Percentiles rank a stretch among this genome's conserved stretches.
These are phyloP conservation scores for Kwoniella botswanensis DNA, from an alignment of 768 basidiomycete genomes.

Conservation along the genomic window DNA sequence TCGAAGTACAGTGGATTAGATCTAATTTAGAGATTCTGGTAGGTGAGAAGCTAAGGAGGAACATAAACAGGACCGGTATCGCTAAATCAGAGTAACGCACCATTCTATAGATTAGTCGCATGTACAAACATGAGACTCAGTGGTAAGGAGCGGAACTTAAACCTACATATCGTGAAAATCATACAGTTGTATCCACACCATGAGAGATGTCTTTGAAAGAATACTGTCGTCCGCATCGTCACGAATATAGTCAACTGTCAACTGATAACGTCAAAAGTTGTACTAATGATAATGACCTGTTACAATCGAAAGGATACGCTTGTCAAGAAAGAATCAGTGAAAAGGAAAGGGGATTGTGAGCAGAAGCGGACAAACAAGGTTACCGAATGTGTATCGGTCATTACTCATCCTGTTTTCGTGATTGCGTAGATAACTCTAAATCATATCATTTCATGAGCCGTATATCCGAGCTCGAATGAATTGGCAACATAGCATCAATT, in stretches of 20 bases:
- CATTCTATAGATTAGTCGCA: background rate
- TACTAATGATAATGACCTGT: background rate
- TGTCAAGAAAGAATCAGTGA: too few species aligned
- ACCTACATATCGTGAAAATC: background rate
- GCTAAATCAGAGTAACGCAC: background rate
- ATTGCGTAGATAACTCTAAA: too few species aligned
- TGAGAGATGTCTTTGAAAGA: background rate
- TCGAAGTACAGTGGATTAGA: background rate
- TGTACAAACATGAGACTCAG: background rate
- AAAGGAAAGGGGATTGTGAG: too few species aligned
- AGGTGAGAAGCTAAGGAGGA: conserved; percentile 1
- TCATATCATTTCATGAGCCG: too few species aligned
- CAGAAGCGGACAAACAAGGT: too few species aligned
- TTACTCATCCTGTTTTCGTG: too few species aligned
- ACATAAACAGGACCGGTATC: background rate
- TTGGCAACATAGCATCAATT: too few species aligned
- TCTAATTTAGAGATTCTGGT: background rate
- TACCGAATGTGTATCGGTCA: too few species aligned
- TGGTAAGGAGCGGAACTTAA: background rate
- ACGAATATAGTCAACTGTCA: background rate
- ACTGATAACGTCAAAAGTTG: background rate
- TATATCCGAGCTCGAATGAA: too few species aligned
- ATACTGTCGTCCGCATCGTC: background rate
- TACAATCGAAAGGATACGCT: background rate
- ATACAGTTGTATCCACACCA: background rate